Evolutionary conservation across 1,139 yeast genomes (phyloP), one percentile per base, ranked within the genome.

Genomic region (Ashbya aceris): DNA sequence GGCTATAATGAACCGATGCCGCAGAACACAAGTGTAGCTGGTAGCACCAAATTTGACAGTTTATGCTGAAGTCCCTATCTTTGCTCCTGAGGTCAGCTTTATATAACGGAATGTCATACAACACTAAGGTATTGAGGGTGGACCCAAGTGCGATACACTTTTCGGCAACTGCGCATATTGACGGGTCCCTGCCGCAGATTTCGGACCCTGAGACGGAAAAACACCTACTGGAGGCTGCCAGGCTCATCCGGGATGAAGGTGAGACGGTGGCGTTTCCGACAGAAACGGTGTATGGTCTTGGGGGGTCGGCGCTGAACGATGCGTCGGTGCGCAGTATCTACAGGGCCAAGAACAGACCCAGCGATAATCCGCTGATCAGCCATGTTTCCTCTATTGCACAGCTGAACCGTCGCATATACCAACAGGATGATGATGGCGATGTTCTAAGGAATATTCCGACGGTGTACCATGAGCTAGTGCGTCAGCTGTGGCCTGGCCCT

Each of bases 211-310:
- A 60, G 35, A 79, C 93, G 0, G 63, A 67, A 46, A 44, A 49
- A 7, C 75, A 76, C 46, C 62, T 86, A 2, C 46, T 62, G 8
- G 61, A 67, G 28, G 95, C 95, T 3, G 83, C 89, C 0, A 49
- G 63, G 2, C 68, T 79, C 27, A 62, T 85, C 8, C 62, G 66
- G 12, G 60, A 62, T 2, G 69, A 84, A 0, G 60, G 68, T 30
- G 66, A 76, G 27, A 86, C 80, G 0, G 87, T 91, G 11, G 97
- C 93, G 0, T 89, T 91, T 56, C 98, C 98, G 2, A 86, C 98
- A 0, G 98, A 91, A 58, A 91, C 98, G 0, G 98, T 91, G 0
- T 91, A 91, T 59, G 98, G 98, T 0, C 70, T 91, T 2, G 98
- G 95, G 0, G 98, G 94, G 0, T 81, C 91, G 3, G 85, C 95